These are phyloP conservation scores for Acanthamoeba divionensis DNA, from an alignment of 208 protist species.

Conservation along the genomic window DNA sequence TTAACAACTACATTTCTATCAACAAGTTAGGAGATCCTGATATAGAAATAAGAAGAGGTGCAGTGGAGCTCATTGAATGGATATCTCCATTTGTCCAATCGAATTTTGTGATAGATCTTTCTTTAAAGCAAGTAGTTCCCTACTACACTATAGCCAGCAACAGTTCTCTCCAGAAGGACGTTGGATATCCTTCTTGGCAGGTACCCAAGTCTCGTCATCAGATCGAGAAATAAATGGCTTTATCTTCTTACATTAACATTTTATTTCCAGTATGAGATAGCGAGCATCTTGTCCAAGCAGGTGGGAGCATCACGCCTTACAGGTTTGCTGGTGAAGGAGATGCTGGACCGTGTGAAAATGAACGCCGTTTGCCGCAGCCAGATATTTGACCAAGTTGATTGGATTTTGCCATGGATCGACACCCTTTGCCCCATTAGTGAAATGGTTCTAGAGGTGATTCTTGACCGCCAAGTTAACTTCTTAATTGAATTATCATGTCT, in stretches of 20 bases:
- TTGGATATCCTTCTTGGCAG: constrained; percentile 31
- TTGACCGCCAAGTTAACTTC: neutral
- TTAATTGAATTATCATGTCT: no score
- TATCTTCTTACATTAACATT: neutral
- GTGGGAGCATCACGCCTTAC: neutral
- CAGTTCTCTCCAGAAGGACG: constrained; percentile 28
- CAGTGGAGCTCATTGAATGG: constrained; percentile 4
- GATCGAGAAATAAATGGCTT: neutral
- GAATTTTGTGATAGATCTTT: neutral
- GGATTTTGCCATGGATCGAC: constrained; percentile 40
- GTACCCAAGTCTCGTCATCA: neutral
- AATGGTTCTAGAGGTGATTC: constrained; percentile 1
- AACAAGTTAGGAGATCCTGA: constrained; percentile 8
- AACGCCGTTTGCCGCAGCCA: neutral
- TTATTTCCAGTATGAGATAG: constrained; percentile 31
- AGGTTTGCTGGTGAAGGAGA: constrained; percentile 13
- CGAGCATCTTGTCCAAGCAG: constrained; percentile 1
- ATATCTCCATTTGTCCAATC: neutral
- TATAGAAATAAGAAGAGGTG: neutral
- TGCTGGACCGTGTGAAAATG: neutral
- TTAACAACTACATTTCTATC: neutral
- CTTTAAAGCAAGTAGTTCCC: neutral
- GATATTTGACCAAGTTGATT: constrained; percentile 42
- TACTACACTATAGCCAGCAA: constrained; percentile 26
- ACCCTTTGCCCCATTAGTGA: neutral